Percentiles rank a stretch among this genome's conserved stretches.
Conservation (phyloP, 208 protist genomes). For the Acanthamoeba castellanii region DNA sequence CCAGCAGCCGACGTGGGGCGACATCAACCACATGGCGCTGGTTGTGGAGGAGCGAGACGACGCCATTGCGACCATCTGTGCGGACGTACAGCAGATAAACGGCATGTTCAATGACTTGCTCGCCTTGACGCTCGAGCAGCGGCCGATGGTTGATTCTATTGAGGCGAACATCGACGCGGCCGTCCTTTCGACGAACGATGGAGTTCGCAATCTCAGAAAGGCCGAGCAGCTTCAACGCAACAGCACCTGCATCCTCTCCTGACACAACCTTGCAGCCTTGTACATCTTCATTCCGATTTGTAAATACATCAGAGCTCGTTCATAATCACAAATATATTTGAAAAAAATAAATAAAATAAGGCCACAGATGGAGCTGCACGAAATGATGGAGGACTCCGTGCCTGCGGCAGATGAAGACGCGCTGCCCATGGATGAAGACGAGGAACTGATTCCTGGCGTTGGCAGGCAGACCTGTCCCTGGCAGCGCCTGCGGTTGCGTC, state of each 20-base stretch:
- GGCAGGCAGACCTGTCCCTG: no score
- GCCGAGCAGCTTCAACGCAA: neutral
- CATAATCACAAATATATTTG: no score
- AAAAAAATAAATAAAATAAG: no score
- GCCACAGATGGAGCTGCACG: no score
- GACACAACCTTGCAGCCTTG: neutral
- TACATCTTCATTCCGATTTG: no score
- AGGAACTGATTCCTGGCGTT: no score
- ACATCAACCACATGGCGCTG: neutral
- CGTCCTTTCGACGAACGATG: neutral
- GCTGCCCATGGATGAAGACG: no score
- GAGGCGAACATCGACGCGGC: neutral
- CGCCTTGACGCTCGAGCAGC: neutral
- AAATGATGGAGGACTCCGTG: no score
- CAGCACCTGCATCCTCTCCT: slow-evolving; percentile 57
- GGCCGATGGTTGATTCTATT: neutral
- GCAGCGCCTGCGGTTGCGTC: no score
- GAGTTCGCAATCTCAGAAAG: neutral
- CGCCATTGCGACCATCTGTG: neutral
- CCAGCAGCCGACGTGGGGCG: neutral
- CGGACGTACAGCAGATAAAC: neutral
- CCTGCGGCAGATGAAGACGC: no score
- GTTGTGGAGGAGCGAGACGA: slow-evolving; percentile 18
- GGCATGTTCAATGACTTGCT: neutral
- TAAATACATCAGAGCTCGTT: no score